Conservation (phyloP, 768 basidiomycete species). For the Lactarius quietus region DNA sequence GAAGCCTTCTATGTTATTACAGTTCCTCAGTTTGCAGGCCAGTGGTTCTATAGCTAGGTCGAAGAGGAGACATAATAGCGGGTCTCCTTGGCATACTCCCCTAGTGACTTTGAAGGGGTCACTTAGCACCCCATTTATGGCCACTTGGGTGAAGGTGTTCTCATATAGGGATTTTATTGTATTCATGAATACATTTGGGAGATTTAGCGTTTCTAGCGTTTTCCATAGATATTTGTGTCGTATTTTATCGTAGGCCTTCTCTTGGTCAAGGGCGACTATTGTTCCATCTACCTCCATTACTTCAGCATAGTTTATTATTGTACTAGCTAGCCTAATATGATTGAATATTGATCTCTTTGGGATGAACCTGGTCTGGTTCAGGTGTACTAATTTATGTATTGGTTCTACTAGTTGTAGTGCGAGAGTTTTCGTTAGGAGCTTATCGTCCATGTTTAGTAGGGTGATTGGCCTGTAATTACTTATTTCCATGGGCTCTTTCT, state of each 20-base stretch:
- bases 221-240: constrained; percentile 9
- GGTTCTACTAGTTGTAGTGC: too few species aligned
- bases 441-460: too few species aligned
- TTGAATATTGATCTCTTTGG: constrained; percentile 1
- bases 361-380: constrained; percentile 12
- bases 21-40: not conserved
- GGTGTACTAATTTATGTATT: not conserved
- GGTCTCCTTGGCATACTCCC: constrained; percentile 12
- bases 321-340: not conserved
- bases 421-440: too few species aligned
- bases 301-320: constrained; percentile 8
- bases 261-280: not conserved
- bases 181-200: not conserved
- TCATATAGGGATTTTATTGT: not conserved
- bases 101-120: not conserved
- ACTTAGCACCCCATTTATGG: not conserved
- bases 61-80: not conserved
- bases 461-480: too few species aligned
- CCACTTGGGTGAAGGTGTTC: not conserved
- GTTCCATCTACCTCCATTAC: not conserved
- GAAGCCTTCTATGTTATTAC: not conserved
- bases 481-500: too few species aligned
- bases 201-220: not conserved
- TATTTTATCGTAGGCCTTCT: not conserved
- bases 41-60: constrained; percentile 6